Base-by-base conservation (phyloP, 2,329 filamentous ascomycete species). In the Dothidotthia symphoricarpi region DNA sequence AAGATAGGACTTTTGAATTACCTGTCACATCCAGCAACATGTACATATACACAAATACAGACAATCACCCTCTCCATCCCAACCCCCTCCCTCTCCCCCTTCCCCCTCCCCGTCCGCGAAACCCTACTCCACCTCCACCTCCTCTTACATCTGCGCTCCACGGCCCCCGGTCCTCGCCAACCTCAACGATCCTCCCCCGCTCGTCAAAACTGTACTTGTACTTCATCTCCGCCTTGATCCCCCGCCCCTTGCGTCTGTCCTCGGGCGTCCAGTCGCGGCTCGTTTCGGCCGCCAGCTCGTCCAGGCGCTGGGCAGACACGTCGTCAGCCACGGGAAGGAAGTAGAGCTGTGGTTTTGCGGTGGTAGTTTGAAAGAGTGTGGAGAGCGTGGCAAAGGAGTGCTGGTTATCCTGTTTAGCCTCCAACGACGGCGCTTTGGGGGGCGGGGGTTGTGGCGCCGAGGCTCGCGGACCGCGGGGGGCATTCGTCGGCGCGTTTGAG, bases 291-390 rank as follows among this genome's bases (percentile, higher is more conserved):
- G 76, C 72, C 12, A 86, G 71, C 34, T 73, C 73, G 39, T 83
- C 79, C 4, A 89, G 69, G 10, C 91, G 80, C 30, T 76, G 75
- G 12, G 78, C 73, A 1, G 78, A 84, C 5, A 89, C 69, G 0
- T 82, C 77, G 5, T 80, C 75, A 0, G 80, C 63, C 0, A 88
- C 86, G 2, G 85, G 80, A 28, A 78, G 70, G 63, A 73, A 85
- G 63, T 85, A 85, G 11, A 86, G 65, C 47, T 79, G 78, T 1
- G 82, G 82, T 55, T 83, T 83, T 0, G 79, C 66, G 2, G 69
- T 70, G 0, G 82, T 85, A 13, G 72, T 80, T 29, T 67, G 63
- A 63, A 85, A 85, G 10, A 80, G 71, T 24, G 78, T 71, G 51
- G 83, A 79, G 6, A 85, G 69, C 0, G 76, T 76, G 43, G 72